Percentiles rank a stretch among this genome's conserved stretches.
Conservation (phyloP, 2,329 filamentous ascomycete species). For the Colletotrichum eleusines region DNA sequence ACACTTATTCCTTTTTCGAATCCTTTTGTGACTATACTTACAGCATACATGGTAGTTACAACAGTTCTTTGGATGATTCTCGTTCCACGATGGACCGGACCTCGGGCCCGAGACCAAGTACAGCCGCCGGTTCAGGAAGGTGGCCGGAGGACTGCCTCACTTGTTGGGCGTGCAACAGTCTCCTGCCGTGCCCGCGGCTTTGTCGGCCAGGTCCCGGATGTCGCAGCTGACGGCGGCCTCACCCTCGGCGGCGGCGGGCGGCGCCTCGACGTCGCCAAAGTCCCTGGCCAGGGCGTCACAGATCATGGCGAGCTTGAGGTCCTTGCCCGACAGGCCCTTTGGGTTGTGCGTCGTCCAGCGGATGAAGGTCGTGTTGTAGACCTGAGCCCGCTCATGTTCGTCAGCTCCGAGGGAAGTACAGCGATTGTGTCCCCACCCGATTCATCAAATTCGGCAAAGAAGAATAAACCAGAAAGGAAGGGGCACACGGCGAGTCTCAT, state of each 20-base stretch:
- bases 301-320: conserved; percentile 70
- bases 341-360: conserved; percentile 81
- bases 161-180: conserved; percentile 68
- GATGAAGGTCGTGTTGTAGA: conserved; percentile 78
- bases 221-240: conserved; percentile 53
- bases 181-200: conserved; percentile 59
- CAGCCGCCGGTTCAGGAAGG: background rate
- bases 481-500: background rate
- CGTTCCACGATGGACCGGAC: background rate
- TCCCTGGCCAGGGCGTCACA: conserved; percentile 71
- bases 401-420: background rate
- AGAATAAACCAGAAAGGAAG: background rate
- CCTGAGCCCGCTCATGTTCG: conserved; percentile 54
- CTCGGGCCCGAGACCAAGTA: background rate
- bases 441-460: background rate
- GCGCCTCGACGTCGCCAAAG: conserved; percentile 64
- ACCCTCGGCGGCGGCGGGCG: conserved; percentile 48
- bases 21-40: background rate
- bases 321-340: conserved; percentile 72
- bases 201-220: conserved; percentile 60
- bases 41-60: background rate
- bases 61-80: background rate
- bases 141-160: conserved; percentile 29
- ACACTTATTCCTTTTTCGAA: background rate
- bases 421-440: background rate